These are phyloP conservation scores for Aspergillus hortae DNA, from an alignment of 2,329 filamentous ascomycete genomes.

Conservation along the genomic window DNA sequence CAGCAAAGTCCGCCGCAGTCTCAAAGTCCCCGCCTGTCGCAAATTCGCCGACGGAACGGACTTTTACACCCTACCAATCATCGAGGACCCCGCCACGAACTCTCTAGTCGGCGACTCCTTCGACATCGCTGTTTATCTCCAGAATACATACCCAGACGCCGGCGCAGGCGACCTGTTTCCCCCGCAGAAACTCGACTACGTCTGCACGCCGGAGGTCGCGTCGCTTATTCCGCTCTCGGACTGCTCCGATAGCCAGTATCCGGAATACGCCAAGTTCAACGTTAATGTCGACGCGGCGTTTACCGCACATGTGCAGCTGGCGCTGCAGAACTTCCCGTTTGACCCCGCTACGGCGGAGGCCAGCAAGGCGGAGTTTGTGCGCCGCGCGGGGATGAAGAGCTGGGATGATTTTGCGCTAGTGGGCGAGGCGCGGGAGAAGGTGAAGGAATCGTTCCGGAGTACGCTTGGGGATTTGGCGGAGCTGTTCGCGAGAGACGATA, in stretches of 20 bases:
- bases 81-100: conserved; percentile 45
- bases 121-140: conserved; percentile 61
- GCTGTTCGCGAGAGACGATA: conserved; percentile 37
- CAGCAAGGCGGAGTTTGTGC: conserved; percentile 47
- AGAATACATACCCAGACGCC: conserved; percentile 48
- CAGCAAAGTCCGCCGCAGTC: conserved; percentile 42
- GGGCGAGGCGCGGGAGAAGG: conserved; percentile 39
- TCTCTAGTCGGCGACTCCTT: conserved; percentile 58
- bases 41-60: conserved; percentile 55
- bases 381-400: conserved; percentile 42
- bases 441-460: conserved; percentile 40
- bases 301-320: conserved; percentile 43
- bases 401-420: conserved; percentile 39
- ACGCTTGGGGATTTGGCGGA: conserved; percentile 42
- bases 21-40: conserved; percentile 50
- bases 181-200: conserved; percentile 39
- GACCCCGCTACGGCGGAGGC: conserved; percentile 48
- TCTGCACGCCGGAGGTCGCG: conserved; percentile 23
- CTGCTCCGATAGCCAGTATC: conserved; percentile 19
- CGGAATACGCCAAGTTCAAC: conserved; percentile 52
- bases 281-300: conserved; percentile 54
- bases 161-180: conserved; percentile 51
- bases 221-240: conserved; percentile 41
- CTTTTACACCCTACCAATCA: conserved; percentile 59
- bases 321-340: conserved; percentile 45